phyloP scores from a whole-genome alignment of 345 rosid genomes.

The Salix viminalis region DNA sequence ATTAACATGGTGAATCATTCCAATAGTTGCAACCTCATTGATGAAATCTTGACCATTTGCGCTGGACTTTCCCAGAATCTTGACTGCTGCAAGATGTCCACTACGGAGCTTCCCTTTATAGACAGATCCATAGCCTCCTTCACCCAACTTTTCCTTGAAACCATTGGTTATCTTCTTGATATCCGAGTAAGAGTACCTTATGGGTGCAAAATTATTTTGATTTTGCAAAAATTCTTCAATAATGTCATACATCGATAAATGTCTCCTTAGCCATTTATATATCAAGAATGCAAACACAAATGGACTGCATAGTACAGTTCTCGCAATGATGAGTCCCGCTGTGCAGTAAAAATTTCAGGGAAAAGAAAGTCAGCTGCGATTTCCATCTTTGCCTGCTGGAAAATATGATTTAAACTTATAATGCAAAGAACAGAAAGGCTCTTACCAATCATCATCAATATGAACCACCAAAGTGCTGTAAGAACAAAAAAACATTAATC shows the following conservation, averaged over 20 bases:
- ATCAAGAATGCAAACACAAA: background rate
- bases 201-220: conserved; percentile 9
- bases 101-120: conserved; percentile 19
- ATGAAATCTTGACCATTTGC: no score
- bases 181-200: conserved; percentile 15
- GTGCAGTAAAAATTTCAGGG: background rate
- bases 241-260: conserved; percentile 6
- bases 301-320: background rate
- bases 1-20: background rate
- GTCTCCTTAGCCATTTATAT: conserved; percentile 12
- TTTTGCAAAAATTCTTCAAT: conserved; percentile 7
- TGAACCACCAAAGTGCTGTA: background rate
- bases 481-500: background rate
- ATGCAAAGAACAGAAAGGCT: background rate
- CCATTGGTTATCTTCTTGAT: conserved; percentile 11
- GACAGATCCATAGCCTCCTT: conserved; percentile 17
- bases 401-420: background rate
- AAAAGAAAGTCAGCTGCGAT: background rate
- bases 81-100: background rate
- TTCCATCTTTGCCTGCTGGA: background rate
- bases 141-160: conserved; percentile 14
- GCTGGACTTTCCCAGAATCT: no score
- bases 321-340: background rate
- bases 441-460: conserved; percentile 9
- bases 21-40: no score